Evolutionary conservation across 352 stramenopile species (phyloP).

Genomic region (Phytophthora citricola): DNA sequence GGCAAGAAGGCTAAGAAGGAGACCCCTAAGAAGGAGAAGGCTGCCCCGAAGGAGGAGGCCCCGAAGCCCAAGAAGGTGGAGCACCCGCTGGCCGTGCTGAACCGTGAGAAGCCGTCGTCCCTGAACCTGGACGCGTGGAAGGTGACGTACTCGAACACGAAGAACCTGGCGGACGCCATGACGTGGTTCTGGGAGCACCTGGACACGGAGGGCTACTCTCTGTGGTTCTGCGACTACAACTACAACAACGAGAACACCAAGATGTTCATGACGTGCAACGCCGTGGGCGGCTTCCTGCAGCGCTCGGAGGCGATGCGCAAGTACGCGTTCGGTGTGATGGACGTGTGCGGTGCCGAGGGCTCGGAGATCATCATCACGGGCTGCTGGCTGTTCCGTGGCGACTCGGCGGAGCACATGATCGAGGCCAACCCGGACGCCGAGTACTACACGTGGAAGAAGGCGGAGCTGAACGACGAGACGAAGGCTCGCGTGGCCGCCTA

Average conservation of each 20-base stretch:
- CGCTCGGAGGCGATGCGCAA: constrained; percentile 92
- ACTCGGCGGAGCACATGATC: constrained; percentile 88
- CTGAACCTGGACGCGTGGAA: constrained; percentile 93
- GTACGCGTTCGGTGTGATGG: constrained; percentile 92
- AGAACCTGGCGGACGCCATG: constrained; percentile 86
- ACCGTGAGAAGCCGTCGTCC: constrained; percentile 80
- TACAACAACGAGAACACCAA: constrained; percentile 95
- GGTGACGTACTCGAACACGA: constrained; percentile 93
- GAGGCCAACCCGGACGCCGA: constrained; percentile 93
- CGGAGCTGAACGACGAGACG: constrained; percentile 63
- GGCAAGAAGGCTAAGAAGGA: constrained; percentile 41
- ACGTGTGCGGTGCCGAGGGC: constrained; percentile 69
- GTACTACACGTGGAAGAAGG: constrained; percentile 94
- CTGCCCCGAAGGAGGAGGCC: constrained; percentile 45
- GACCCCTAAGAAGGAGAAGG: constrained; percentile 56
- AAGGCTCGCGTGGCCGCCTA: constrained; percentile 88
- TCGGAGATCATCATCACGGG: constrained; percentile 89
- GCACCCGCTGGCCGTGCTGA: constrained; percentile 89
- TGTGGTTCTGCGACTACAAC: constrained; percentile 94
- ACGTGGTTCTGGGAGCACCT: constrained; percentile 92
- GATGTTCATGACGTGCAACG: constrained; percentile 95
- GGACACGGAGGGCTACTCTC: constrained; percentile 89
- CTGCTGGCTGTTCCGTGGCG: constrained; percentile 91
- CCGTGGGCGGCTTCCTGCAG: constrained; percentile 93
- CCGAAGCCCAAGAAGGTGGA: constrained; percentile 82